Base-by-base conservation (phyloP, 139 green algal genomes). In the Chlamydomonas sp. region DNA sequence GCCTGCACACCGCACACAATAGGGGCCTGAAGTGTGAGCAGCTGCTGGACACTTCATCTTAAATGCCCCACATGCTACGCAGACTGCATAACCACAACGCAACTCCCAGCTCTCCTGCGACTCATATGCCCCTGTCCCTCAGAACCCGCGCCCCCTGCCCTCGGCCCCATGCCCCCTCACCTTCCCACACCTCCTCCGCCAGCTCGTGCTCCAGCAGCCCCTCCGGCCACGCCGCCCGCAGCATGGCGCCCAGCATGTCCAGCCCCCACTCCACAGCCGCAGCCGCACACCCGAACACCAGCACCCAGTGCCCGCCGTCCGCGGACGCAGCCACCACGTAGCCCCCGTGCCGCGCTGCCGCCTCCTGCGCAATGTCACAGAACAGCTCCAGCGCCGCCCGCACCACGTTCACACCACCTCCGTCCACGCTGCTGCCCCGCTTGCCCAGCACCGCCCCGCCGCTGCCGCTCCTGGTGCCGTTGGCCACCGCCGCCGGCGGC, bases 181-280 rank as follows among this genome's bases (percentile, higher is more conserved):
- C 81, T 86, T 86, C 71, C 81, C 71, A 86, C 60, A 73, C 81
- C 68, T 86, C 81, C 81, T 86, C 81, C 59, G 81, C 79, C 7
- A 86, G 68, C 81, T 86, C 81, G 10, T 86, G 81, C 4, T 86
- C 81, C 68, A 86, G 71, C 17, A 86, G 64, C 57, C 68, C 71
- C 71, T 86, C 81, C 20, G 81, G 81, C 81, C 81, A 86, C 7
- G 14, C n/a, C n/a, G 81, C 71, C 81, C 8, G 4, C 71, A 86
- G 60, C 81, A 86, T 86, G 59, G 81, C 81, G 57, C 79, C 71
- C 72, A 86, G 71, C 81, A 86, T 79, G 5, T 76, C 81, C 81
- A 86, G 81, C 4, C 81, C 81, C 81, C 81, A 86, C 58, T 49
- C 1, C 81, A 86, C 81, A 60, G 81, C 81, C n/a, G 49, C 17